Evolutionary conservation across 768 basidiomycete genomes (phyloP).

Genomic region (Boletus insuetus): DNA sequence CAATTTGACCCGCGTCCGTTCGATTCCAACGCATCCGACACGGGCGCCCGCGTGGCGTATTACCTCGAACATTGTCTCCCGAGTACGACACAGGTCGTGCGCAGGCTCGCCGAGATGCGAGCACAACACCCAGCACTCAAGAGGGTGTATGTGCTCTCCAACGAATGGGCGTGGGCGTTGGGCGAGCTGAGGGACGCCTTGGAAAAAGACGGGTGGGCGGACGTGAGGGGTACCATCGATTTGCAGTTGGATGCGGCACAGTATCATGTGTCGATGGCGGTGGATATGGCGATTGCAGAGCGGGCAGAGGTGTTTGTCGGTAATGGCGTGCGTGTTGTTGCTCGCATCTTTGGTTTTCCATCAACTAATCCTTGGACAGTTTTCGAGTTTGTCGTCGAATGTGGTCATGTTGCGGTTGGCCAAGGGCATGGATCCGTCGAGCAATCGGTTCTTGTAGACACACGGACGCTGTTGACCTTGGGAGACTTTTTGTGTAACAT

Average conservation of each 20-base stretch:
- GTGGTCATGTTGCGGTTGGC: conserved; percentile 47
- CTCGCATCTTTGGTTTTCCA: no score
- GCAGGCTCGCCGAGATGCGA: conserved; percentile 35
- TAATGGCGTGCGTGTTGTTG: conserved; percentile 47
- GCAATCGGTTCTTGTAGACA: conserved; percentile 42
- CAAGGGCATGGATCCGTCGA: conserved; percentile 37
- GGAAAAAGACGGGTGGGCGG: conserved; percentile 48
- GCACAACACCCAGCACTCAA: conserved; percentile 27
- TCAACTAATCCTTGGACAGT: conserved; percentile 17
- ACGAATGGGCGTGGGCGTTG: conserved; percentile 47
- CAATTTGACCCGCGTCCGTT: conserved; percentile 34
- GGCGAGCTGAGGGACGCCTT: conserved; percentile 38
- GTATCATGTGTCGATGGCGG: conserved; percentile 45
- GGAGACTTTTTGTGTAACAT: no score
- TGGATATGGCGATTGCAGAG: conserved; percentile 61
- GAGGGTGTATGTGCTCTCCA: conserved; percentile 50
- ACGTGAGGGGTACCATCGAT: conserved; percentile 42
- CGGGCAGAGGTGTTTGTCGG: conserved; percentile 59
- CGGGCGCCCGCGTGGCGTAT: conserved; percentile 6
- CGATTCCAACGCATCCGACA: not conserved
- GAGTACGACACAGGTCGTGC: conserved; percentile 40
- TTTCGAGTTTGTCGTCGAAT: conserved; percentile 51
- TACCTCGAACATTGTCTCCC: conserved; percentile 39
- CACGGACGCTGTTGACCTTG: no score
- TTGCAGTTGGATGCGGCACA: conserved; percentile 45